Conservation (phyloP, 108 stramenopile species). For the Pseudonitzschia delicatissima region DNA sequence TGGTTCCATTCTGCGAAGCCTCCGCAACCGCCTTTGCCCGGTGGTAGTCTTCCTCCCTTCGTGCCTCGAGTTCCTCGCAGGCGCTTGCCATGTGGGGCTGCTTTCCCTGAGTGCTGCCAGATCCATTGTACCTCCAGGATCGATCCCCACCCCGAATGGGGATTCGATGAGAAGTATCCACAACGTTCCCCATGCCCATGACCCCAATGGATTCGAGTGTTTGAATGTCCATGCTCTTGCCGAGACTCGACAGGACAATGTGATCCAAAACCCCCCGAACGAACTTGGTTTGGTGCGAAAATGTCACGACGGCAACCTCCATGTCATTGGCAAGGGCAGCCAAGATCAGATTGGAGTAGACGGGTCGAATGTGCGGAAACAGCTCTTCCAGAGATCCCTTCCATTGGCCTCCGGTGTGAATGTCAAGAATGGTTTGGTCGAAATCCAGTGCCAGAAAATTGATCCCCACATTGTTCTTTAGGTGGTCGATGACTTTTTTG, state of each 20-base stretch:
- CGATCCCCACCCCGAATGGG: slow-evolving; percentile 83
- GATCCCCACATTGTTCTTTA: slow-evolving; percentile 31
- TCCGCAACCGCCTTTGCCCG: slow-evolving; percentile 1
- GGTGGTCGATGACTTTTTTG: slow-evolving; percentile 20
- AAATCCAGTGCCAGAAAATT: slow-evolving; percentile 94
- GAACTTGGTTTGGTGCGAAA: slow-evolving; percentile 72
- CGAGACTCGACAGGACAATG: slow-evolving; percentile 13
- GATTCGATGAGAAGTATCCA: slow-evolving; percentile 47
- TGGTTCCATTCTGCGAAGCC: slow-evolving; percentile 16
- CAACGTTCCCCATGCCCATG: background rate
- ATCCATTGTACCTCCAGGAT: slow-evolving; percentile 82
- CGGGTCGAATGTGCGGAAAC: slow-evolving; percentile 76
- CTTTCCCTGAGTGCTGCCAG: slow-evolving; percentile 76
- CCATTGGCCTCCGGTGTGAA: slow-evolving; percentile 93
- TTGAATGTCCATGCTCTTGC: slow-evolving; percentile 7
- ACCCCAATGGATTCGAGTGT: background rate
- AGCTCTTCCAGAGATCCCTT: slow-evolving; percentile 71
- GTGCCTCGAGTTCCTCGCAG: slow-evolving; percentile 77
- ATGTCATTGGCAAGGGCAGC: slow-evolving; percentile 55
- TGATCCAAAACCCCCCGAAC: slow-evolving; percentile 76
- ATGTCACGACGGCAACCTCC: slow-evolving; percentile 90
- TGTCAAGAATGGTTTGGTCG: slow-evolving; percentile 87
- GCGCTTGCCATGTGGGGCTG: slow-evolving; percentile 93
- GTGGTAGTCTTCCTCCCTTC: background rate
- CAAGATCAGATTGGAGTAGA: slow-evolving; percentile 72